Evolutionary conservation across 768 basidiomycete species (phyloP), one percentile per base, ranked within the genome.

Genomic region (Phaeotremella fagi): DNA sequence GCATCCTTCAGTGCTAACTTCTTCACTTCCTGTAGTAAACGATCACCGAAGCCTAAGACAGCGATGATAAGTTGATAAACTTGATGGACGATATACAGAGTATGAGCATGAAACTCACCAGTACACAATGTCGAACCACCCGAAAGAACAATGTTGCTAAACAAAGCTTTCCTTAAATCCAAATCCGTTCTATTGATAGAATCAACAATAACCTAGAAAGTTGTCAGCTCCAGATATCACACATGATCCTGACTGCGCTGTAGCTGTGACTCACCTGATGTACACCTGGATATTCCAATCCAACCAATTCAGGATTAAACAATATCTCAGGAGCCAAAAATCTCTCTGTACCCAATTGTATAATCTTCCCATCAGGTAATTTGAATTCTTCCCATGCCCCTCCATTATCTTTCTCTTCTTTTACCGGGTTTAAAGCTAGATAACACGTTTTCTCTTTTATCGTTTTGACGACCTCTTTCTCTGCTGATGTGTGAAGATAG

Each of bases 401-500:
- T 7, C 54, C 68, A 46, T 66, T 78, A 45, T 98, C 92, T 73
- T 97, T 98, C 77, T 97, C 92, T 74, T 98, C 95, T 75, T 98
- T 97, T 1, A 82, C 79, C 2, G 92, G 90, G 66, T 91, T 91
- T 27, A 90, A 71, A 5, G 95, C 90, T 50, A 98, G 79, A 77
- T 99, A 98, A 71, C 94, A 99, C 54, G 86, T 88, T 73, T 97
- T 98, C 78, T 99, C 95, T 75, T 99, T 99, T 76, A 98, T 95
- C 46, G 88, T 88, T 58, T 95, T 81, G 15, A 99, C 91, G 12
- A 98, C 87, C 76, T 99, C 95, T 49, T 87, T 85, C 76, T 99
- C 95, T 22, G 95, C 94, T 22, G 91, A 91, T 0, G 95, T 99
- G 68, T 95, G 89, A 53, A 99, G 78, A 75, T 97, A 85, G 72